Conservation (phyloP, 2,329 filamentous ascomycete species). For the Botryosphaeria dothidea region DNA sequence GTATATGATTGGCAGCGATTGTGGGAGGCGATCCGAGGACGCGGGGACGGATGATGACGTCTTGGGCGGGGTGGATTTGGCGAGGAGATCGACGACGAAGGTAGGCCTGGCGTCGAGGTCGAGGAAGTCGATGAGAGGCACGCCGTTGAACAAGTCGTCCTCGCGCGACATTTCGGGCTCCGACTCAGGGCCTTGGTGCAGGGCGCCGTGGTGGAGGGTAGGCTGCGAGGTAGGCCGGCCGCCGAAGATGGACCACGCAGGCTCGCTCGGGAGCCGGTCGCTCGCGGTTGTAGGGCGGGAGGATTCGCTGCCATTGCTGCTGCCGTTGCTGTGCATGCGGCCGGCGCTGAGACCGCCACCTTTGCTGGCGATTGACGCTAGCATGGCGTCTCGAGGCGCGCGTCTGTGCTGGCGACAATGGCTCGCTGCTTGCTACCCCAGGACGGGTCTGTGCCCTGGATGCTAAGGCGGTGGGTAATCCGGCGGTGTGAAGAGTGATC, state of each 20-base stretch:
- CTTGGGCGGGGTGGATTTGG: background rate
- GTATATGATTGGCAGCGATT: conserved; percentile 16
- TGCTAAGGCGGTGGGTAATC: background rate
- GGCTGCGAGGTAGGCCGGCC: background rate
- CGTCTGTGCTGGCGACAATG: background rate
- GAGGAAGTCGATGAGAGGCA: conserved; percentile 13
- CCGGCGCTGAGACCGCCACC: background rate
- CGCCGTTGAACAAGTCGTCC: conserved; percentile 10
- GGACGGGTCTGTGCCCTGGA: background rate
- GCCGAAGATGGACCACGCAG: conserved; percentile 14
- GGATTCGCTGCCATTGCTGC: background rate
- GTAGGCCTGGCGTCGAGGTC: background rate
- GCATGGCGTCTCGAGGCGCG: background rate
- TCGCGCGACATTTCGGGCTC: conserved; percentile 10
- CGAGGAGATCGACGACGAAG: background rate
- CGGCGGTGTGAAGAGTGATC: background rate
- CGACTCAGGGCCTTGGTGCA: conserved; percentile 7
- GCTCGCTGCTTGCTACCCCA: background rate
- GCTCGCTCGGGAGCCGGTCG: conserved; percentile 2
- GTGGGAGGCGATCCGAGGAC: background rate
- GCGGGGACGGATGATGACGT: background rate
- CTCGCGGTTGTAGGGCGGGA: background rate
- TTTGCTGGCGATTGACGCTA: background rate
- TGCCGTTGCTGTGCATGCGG: background rate
- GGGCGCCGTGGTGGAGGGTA: background rate